Percentiles rank a stretch among this genome's conserved stretches.
Conservation (phyloP, 2,329 filamentous ascomycete species). For the Claviceps arundinis region DNA sequence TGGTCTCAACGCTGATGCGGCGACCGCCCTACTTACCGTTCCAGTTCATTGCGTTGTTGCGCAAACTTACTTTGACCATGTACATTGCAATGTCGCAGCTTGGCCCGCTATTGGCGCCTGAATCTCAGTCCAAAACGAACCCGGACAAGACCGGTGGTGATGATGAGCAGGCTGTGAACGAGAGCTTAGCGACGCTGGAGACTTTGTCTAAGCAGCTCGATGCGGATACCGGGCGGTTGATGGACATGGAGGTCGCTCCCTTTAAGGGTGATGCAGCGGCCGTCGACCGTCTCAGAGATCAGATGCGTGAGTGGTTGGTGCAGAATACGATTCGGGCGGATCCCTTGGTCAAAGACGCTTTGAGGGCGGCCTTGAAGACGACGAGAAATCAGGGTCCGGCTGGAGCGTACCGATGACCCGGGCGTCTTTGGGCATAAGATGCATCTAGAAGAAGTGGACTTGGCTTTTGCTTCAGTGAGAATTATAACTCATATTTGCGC, state of each 20-base stretch:
- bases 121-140: slow-evolving; percentile 18
- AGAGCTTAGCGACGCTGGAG: slow-evolving; percentile 54
- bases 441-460: no score
- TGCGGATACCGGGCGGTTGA: slow-evolving; percentile 52
- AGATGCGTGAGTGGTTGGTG: slow-evolving; percentile 76
- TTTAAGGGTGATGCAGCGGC: slow-evolving; percentile 59
- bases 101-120: slow-evolving; percentile 47
- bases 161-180: slow-evolving; percentile 24
- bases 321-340: slow-evolving; percentile 72
- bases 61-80: slow-evolving; percentile 63
- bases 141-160: slow-evolving; percentile 18
- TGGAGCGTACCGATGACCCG: slow-evolving; percentile 36
- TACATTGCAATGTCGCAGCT: slow-evolving; percentile 78
- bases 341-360: slow-evolving; percentile 68
- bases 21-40: slow-evolving; percentile 67
- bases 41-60: slow-evolving; percentile 62
- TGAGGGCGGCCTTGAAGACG: slow-evolving; percentile 53
- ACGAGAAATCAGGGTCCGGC: slow-evolving; percentile 48
- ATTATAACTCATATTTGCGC: no score
- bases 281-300: slow-evolving; percentile 45
- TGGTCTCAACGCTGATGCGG: slow-evolving; percentile 23
- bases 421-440: not conserved
- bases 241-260: slow-evolving; percentile 69
- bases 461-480: no score
- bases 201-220: slow-evolving; percentile 46